Evolutionary conservation across 768 basidiomycete genomes (phyloP), one percentile per base, ranked within the genome.

Genomic region (Leccinum subgranulosum): DNA sequence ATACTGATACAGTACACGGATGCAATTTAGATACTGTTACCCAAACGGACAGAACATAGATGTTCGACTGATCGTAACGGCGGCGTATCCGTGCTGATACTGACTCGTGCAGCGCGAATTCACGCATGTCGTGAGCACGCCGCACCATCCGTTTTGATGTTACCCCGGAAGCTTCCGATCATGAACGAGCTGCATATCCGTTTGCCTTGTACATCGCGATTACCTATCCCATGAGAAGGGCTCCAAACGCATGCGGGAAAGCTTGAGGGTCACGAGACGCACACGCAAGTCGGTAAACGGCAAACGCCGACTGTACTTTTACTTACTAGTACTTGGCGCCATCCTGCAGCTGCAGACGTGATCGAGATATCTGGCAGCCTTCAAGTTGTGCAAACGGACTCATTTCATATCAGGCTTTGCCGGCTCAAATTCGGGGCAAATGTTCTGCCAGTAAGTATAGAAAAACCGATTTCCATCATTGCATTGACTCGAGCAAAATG

Each of bases 101-200:
- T 60, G 21, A 59, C 27, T 17, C 29, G 17, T 56, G 53, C 68
- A 92, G 72, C 1, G 91, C 90, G 66, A 89, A 94, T 72, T 90
- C 88, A 64, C 92, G 93, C 46, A 93, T 85, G 14, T 92, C 92
- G 72, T 93, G 92, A 15, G 92, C 91, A 53, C 92, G 77, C 59
- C 90, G 74, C 29, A 29, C 29, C 29, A 29, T 29, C 10, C 10
- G 10, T 11, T 4, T 29, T 29, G 29, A 1, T 29, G 29, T 29
- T 29, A 10, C 29, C 29, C 11, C 10, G 3, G 10, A 11, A 29
- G 3, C 29, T 4, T 29, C 10, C 29, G 29, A 29, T 29, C 29
- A 10, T 11, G 29, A 5, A 31, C 11, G 29, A 31, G 9, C 29
- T 4, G 25, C 29, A 12, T 31, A 31, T 31, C 29, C 11, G 29